Conservation (phyloP, 192 early-diverging fungal genomes). For the Dimargaris cristalligena region DNA sequence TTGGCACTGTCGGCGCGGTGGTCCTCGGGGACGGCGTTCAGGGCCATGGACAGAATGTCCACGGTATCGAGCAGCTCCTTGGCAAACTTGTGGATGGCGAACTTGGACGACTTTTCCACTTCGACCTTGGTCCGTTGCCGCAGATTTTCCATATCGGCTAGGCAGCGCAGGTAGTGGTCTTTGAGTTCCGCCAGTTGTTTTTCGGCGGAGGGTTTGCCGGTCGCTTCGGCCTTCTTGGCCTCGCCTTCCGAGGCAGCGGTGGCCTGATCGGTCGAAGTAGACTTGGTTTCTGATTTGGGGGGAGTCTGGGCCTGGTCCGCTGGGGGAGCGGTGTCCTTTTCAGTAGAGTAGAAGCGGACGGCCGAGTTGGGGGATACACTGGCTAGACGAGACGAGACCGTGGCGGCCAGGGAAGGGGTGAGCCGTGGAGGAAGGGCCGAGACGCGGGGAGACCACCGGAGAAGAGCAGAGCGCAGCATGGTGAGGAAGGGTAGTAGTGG, state of each 20-base stretch:
- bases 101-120: slow-evolving; percentile 58
- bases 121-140: slow-evolving; percentile 77
- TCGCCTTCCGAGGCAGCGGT: background rate
- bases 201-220: background rate
- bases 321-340: background rate
- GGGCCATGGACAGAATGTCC: slow-evolving; percentile 78
- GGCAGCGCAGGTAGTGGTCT: slow-evolving; percentile 73
- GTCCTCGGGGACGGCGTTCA: slow-evolving; percentile 70
- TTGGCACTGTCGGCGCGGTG: slow-evolving; percentile 26
- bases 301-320: background rate
- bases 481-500: no score
- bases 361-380: no score
- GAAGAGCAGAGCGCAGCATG: no score
- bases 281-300: background rate
- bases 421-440: no score
- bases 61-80: slow-evolving; percentile 86
- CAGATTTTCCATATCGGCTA: slow-evolving; percentile 95
- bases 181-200: slow-evolving; percentile 10
- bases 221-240: background rate
- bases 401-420: no score
- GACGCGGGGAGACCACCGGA: no score
- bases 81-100: slow-evolving; percentile 95
- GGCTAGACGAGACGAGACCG: no score
- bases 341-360: no score
- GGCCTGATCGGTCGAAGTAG: background rate